Evolutionary conservation across 2,329 filamentous ascomycete genomes (phyloP), one percentile per base, ranked within the genome.

Genomic region (Penicillium sp.): DNA sequence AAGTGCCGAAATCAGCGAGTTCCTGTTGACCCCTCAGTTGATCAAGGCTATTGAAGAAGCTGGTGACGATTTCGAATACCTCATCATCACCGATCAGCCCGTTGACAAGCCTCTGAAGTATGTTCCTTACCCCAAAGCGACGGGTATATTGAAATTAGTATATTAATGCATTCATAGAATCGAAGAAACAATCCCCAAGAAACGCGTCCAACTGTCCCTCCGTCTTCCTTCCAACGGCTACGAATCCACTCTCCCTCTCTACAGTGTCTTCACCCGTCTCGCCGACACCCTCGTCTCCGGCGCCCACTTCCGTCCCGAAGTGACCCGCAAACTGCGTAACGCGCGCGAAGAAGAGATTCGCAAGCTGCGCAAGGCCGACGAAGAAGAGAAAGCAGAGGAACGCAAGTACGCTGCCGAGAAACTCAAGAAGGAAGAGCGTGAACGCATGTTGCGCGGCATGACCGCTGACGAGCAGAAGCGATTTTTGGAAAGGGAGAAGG

Each of bases 1-100:
- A 81, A 96, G 87, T 74, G 91, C 92, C 58, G 94, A 97, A 76
- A 87, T 99, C 65, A 97, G 92, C 12, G 90, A 97, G 47, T 80
- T 85, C 6, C 79, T 99, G 63, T 82, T 99, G 51, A 96, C 91
- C 3, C 82, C 88, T n/a, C 93, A 97, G 66, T 81, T 99, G 38
- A 83, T 91, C 73, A 84, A 88, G 67, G 91, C 90, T 16, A 80
- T 96, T 62, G 83, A 88, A 66, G 76, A 87, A 52, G 90, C 90
- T 5, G 93, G 93, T 28, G 88, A 93, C 60, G 74, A 83, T 49
- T 85, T 96, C 62, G 91, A 97, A 72, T 93, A 92, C 66, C 75
- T 99, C 59, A 88, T 99, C 66, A 80, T 97, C 52, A 89, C 87
- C 20, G 94, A 99, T 71, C 91, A 97, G 76, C 91, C 93, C 35